These are phyloP conservation scores for Zhuliangozyma parablackwelliae DNA, from an alignment of 1,139 yeast genomes.

Conservation along the genomic window DNA sequence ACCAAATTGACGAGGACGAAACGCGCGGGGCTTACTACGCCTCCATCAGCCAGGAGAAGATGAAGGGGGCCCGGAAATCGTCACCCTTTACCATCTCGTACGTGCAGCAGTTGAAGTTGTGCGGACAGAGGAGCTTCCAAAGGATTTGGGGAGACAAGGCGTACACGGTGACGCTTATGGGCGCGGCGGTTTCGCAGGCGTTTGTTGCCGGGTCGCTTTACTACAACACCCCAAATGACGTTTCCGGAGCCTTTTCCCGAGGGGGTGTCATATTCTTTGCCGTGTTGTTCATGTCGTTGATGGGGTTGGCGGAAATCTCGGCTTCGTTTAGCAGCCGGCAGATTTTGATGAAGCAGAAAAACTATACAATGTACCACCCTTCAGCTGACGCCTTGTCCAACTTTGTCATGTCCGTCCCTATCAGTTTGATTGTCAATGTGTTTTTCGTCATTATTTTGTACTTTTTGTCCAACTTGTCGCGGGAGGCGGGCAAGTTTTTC, in stretches of 20 bases:
- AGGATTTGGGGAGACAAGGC: conserved; percentile 48
- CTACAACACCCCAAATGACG: conserved; percentile 38
- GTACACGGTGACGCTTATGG: conserved; percentile 41
- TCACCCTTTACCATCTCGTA: conserved; percentile 46
- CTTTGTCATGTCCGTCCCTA: conserved; percentile 44
- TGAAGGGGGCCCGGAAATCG: conserved; percentile 33
- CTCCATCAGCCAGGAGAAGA: conserved; percentile 39
- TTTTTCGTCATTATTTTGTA: conserved; percentile 44
- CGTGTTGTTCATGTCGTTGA: conserved; percentile 48
- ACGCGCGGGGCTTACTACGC: conserved; percentile 32
- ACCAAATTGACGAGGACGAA: conserved; percentile 29
- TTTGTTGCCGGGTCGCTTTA: conserved; percentile 51
- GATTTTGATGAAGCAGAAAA: conserved; percentile 52
- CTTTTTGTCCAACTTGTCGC: conserved; percentile 47
- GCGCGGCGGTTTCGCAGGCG: conserved; percentile 48
- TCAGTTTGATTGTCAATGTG: conserved; percentile 41
- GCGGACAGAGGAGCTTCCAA: conserved; percentile 47
- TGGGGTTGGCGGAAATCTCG: conserved; percentile 53
- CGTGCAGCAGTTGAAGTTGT: conserved; percentile 42
- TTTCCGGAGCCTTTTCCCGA: conserved; percentile 51
- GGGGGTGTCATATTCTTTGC: conserved; percentile 56
- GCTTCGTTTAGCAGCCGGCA: conserved; percentile 47
- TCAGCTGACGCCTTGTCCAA: conserved; percentile 55
- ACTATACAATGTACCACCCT: conserved; percentile 54
- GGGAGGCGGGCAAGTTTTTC: conserved; percentile 54